phyloP scores from a whole-genome alignment of 2,329 filamentous ascomycete genomes.

The Drechslerella dactyloides region DNA sequence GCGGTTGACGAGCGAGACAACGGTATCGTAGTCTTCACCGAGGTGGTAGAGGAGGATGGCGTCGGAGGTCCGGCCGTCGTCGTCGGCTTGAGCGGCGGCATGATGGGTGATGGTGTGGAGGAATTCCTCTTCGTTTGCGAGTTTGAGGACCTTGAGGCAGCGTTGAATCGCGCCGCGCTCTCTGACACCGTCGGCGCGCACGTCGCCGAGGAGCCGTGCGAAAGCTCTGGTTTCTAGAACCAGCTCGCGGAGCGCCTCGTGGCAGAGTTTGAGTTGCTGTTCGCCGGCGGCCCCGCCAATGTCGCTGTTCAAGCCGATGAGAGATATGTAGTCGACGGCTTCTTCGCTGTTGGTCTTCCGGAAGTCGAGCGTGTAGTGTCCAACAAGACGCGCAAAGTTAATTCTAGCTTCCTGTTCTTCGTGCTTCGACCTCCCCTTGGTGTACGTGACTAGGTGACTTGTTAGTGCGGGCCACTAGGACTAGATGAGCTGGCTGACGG shows the following conservation, averaged over 20 bases:
- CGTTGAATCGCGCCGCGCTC: conserved; percentile 87
- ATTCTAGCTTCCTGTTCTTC: conserved; percentile 73
- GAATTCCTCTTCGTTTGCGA: conserved; percentile 81
- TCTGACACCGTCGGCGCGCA: conserved; percentile 81
- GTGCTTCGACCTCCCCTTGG: conserved; percentile 51
- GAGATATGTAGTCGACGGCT: conserved; percentile 87
- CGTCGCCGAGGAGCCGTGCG: conserved; percentile 89
- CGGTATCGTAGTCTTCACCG: conserved; percentile 91
- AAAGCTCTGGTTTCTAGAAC: conserved; percentile 97
- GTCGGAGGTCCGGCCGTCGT: conserved; percentile 90
- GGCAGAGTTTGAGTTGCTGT: conserved; percentile 80
- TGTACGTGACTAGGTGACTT: conserved; percentile 62
- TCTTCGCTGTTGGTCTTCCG: conserved; percentile 85
- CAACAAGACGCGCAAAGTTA: conserved; percentile 91
- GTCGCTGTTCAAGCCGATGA: conserved; percentile 92
- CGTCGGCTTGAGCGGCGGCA: conserved; percentile 89
- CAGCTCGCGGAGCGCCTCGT: conserved; percentile 89
- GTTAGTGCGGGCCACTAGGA: conserved; percentile 26
- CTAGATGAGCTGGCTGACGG: neutral
- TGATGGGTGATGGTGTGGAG: conserved; percentile 90
- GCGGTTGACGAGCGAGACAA: conserved; percentile 87
- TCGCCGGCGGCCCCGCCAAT: conserved; percentile 74
- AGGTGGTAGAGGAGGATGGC: conserved; percentile 93
- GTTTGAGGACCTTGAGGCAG: conserved; percentile 78
- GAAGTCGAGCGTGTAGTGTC: conserved; percentile 95